Evolutionary conservation across 495 filamentous ascomycete genomes (phyloP).

Genomic region (Aspergillus bridgeri): DNA sequence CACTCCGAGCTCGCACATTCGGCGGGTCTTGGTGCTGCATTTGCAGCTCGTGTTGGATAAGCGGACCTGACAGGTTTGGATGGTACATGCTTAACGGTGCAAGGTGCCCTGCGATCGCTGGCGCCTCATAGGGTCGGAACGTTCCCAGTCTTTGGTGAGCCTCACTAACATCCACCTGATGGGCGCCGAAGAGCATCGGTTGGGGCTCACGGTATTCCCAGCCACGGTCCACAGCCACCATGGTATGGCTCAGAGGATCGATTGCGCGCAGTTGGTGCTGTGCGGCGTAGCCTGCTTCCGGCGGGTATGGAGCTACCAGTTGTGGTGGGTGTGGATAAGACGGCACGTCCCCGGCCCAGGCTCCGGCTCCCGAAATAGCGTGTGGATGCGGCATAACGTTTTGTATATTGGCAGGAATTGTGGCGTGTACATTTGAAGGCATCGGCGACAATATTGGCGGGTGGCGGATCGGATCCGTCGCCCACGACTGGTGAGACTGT

Average conservation of each 20-base stretch:
- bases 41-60: slow-evolving; percentile 25
- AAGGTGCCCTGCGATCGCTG: slow-evolving; percentile 7
- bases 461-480: slow-evolving; percentile 34
- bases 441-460: slow-evolving; percentile 29
- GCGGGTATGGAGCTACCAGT: slow-evolving; percentile 20
- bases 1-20: slow-evolving; percentile 39
- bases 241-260: slow-evolving; percentile 22
- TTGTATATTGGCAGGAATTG: background rate
- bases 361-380: slow-evolving; percentile 16
- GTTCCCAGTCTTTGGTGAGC: slow-evolving; percentile 25
- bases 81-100: slow-evolving; percentile 30
- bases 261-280: slow-evolving; percentile 9
- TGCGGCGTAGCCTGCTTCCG: slow-evolving; percentile 21
- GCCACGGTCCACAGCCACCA: slow-evolving; percentile 14
- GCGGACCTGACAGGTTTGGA: slow-evolving; percentile 31
- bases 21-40: slow-evolving; percentile 19
- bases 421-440: slow-evolving; percentile 6
- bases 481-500: slow-evolving; percentile 39
- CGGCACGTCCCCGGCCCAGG: slow-evolving; percentile 22
- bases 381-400: slow-evolving; percentile 20
- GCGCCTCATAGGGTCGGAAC: slow-evolving; percentile 15
- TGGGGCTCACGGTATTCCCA: slow-evolving; percentile 20
- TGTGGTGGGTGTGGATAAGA: background rate
- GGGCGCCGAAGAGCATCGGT: slow-evolving; percentile 24
- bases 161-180: slow-evolving; percentile 34